Evolutionary conservation across 2,329 filamentous ascomycete genomes (phyloP).

Genomic region (Penicillium freii): DNA sequence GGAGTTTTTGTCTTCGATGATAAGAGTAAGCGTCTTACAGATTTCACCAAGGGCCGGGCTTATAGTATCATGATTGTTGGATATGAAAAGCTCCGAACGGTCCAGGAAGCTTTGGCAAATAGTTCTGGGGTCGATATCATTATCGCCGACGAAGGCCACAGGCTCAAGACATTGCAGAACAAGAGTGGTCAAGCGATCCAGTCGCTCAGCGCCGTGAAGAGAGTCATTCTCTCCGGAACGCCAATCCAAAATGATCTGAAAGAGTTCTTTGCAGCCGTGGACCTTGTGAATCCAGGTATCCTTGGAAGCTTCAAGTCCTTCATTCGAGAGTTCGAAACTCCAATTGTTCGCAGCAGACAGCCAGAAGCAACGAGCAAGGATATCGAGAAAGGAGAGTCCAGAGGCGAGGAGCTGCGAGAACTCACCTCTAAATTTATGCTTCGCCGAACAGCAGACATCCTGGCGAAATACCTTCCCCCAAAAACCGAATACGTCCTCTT

Average conservation of each 20-base stretch:
- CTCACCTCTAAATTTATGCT: conserved; percentile 65
- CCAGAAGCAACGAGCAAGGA: conserved; percentile 61
- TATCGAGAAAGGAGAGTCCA: conserved; percentile 62
- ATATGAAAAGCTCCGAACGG: conserved; percentile 66
- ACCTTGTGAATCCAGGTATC: conserved; percentile 66
- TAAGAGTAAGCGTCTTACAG: conserved; percentile 59
- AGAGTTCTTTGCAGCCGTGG: conserved; percentile 67
- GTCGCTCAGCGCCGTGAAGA: conserved; percentile 59
- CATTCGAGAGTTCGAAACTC: conserved; percentile 62
- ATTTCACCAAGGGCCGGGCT: conserved; percentile 66
- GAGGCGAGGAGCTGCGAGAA: conserved; percentile 59
- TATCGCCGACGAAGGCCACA: conserved; percentile 67
- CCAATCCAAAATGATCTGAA: conserved; percentile 67
- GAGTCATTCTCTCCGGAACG: conserved; percentile 65
- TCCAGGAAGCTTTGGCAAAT: conserved; percentile 64
- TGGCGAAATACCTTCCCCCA: conserved; percentile 63
- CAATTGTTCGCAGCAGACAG: conserved; percentile 63
- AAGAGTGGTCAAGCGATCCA: conserved; percentile 66
- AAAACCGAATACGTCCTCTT: conserved; percentile 68
- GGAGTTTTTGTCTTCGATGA: conserved; percentile 66
- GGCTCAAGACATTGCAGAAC: conserved; percentile 67
- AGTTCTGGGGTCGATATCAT: conserved; percentile 66
- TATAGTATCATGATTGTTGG: conserved; percentile 73
- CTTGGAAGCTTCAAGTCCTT: conserved; percentile 62
- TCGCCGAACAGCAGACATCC: conserved; percentile 63